phyloP scores from a whole-genome alignment of 345 rosid genomes.

The Cardamine occulta region DNA sequence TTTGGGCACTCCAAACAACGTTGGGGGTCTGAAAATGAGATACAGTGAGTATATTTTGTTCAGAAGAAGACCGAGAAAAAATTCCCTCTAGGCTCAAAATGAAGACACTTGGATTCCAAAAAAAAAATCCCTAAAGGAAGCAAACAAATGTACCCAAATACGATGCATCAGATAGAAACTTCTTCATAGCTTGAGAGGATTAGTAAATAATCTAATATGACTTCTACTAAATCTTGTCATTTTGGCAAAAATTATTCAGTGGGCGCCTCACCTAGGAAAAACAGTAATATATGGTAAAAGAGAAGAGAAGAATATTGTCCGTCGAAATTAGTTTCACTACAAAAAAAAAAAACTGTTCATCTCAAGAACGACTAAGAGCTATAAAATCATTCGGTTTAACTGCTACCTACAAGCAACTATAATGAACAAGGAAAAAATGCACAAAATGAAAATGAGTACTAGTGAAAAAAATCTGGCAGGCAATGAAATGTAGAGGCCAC shows the following conservation, averaged over 20 bases:
- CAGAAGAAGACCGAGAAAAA: slow-evolving; percentile 20
- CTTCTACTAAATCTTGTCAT: slow-evolving; percentile 3
- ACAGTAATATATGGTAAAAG: background rate
- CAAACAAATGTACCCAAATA: slow-evolving; percentile 14
- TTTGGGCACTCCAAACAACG: slow-evolving; percentile 82
- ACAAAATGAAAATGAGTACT: slow-evolving; percentile 17
- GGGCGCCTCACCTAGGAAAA: slow-evolving; percentile 12
- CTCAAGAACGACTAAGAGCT: slow-evolving; percentile 21
- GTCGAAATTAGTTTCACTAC: background rate
- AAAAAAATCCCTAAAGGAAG: slow-evolving; percentile 1
- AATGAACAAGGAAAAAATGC: slow-evolving; percentile 24
- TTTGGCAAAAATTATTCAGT: background rate
- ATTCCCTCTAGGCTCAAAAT: slow-evolving; percentile 3
- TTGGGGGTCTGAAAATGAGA: slow-evolving; percentile 69
- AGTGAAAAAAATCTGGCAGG: slow-evolving; percentile 18
- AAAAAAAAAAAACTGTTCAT: background rate
- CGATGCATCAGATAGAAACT: background rate
- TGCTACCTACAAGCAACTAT: slow-evolving; percentile 24
- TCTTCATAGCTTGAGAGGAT: slow-evolving; percentile 7
- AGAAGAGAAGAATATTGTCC: slow-evolving; percentile 1
- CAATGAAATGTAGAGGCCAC: slow-evolving; percentile 30
- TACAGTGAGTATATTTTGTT: background rate
- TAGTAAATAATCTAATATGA: slow-evolving; percentile 7
- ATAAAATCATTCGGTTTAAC: background rate
- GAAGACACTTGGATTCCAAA: slow-evolving; percentile 19